Percentiles rank a stretch among this genome's conserved stretches.
Evolutionary conservation across 1,284 basidiomycete genomes (phyloP).

Genomic region (Ustilago sp.): DNA sequence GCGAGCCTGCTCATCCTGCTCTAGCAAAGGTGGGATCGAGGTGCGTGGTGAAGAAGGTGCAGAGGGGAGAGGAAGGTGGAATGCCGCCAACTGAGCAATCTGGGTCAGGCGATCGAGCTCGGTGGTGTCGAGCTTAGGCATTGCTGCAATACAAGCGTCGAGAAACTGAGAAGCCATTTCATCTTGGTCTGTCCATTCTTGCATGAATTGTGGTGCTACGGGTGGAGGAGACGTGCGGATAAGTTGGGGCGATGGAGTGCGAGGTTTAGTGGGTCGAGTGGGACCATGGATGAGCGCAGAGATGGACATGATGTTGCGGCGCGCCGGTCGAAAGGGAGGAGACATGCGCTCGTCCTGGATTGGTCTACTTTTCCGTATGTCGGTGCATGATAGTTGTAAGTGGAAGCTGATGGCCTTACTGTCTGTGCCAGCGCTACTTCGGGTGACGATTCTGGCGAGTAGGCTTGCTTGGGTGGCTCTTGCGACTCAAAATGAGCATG

Average conservation of each 20-base stretch:
- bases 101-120: slow-evolving; percentile 43
- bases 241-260: slow-evolving; percentile 22
- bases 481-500: background rate
- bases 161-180: slow-evolving; percentile 43
- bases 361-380: slow-evolving; percentile 14
- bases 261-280: slow-evolving; percentile 16
- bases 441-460: slow-evolving; percentile 46
- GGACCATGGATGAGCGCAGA: slow-evolving; percentile 48
- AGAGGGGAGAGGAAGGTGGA: slow-evolving; percentile 27
- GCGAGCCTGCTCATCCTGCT: slow-evolving; percentile 12
- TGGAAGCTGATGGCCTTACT: slow-evolving; percentile 1
- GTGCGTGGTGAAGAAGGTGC: slow-evolving; percentile 9
- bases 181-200: slow-evolving; percentile 44
- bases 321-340: slow-evolving; percentile 32
- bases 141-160: slow-evolving; percentile 21
- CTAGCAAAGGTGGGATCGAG: slow-evolving; percentile 10
- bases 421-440: slow-evolving; percentile 42
- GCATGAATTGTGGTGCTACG: slow-evolving; percentile 13
- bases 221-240: slow-evolving; percentile 21
- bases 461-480: slow-evolving; percentile 5
- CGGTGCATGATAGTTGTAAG: background rate
- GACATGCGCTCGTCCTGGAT: slow-evolving; percentile 34
- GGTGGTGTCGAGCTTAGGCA: slow-evolving; percentile 39
- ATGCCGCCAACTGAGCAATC: slow-evolving; percentile 43
- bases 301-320: slow-evolving; percentile 52